Percentiles rank a stretch among this genome's conserved stretches.
phyloP scores from a whole-genome alignment of 2,329 filamentous ascomycete species.

The Pleurostoma richardsiae region DNA sequence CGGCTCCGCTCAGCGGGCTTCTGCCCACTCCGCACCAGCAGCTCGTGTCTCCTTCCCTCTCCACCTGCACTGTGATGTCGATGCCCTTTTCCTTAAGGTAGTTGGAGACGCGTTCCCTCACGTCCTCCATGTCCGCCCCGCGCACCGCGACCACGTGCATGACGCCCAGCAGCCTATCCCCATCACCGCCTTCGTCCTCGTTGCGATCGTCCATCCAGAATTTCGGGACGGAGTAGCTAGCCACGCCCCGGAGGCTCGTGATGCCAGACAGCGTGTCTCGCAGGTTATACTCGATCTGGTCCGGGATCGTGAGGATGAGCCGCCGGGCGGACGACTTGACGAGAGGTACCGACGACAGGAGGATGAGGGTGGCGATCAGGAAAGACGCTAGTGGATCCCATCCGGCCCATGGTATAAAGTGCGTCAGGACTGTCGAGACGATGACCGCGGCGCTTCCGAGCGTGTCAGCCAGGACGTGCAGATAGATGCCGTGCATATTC shows the following conservation, averaged over 20 bases:
- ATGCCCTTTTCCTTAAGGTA: conserved; percentile 69
- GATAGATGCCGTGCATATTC: conserved; percentile 96
- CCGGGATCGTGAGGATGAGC: conserved; percentile 78
- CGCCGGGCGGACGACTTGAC: conserved; percentile 80
- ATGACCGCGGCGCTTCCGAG: conserved; percentile 94
- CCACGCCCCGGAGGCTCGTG: conserved; percentile 75
- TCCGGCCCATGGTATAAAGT: conserved; percentile 83
- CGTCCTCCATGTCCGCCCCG: conserved; percentile 73
- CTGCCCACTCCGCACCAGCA: conserved; percentile 55
- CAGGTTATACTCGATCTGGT: conserved; percentile 79
- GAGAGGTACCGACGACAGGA: conserved; percentile 84
- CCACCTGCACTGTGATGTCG: conserved; percentile 82
- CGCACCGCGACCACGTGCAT: conserved; percentile 79
- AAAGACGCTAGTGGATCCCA: conserved; percentile 95
- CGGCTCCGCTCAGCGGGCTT: conserved; percentile 19
- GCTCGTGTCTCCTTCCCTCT: conserved; percentile 68
- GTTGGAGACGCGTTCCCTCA: conserved; percentile 68
- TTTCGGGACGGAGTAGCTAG: conserved; percentile 78
- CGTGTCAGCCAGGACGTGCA: conserved; percentile 92
- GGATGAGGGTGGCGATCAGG: conserved; percentile 88
- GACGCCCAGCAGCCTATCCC: conserved; percentile 65
- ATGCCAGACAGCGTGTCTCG: conserved; percentile 83
- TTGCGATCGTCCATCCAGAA: conserved; percentile 84
- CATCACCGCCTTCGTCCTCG: conserved; percentile 29
- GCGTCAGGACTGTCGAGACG: conserved; percentile 80